Evolutionary conservation across 202 grass and related monocot genomes (phyloP).

Genomic region (Setaria italica): DNA sequence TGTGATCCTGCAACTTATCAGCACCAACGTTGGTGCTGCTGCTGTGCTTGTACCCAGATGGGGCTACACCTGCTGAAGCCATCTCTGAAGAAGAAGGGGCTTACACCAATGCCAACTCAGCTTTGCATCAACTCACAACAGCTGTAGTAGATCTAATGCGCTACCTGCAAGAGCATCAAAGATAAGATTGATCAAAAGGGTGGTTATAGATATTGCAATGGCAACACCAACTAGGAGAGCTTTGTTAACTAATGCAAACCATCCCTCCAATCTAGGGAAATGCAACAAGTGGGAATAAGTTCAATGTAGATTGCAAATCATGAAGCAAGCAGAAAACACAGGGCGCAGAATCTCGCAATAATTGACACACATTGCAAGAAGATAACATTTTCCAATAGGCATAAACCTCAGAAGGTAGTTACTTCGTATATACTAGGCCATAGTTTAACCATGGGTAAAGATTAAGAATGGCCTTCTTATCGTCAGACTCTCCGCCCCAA

Average conservation of each 20-base stretch:
- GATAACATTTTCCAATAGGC: not conserved
- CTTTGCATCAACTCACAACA: conserved; percentile 42
- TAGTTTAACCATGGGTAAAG: not conserved
- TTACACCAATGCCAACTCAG: conserved; percentile 11
- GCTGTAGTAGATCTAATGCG: not conserved
- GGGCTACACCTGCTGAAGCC: conserved; percentile 71
- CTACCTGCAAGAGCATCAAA: conserved; percentile 7
- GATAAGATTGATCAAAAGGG: not conserved
- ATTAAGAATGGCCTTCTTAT: not conserved
- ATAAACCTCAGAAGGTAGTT: not conserved
- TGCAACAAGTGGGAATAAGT: not conserved
- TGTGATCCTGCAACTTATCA: conserved; percentile 81
- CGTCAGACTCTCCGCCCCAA: not conserved
- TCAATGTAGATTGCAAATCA: not conserved
- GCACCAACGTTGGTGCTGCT: conserved; percentile 57
- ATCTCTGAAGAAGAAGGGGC: conserved; percentile 37
- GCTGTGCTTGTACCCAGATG: conserved; percentile 64
- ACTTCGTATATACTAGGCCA: not conserved
- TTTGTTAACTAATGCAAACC: not conserved
- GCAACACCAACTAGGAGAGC: not conserved
- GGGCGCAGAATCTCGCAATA: not conserved
- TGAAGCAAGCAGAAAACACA: not conserved
- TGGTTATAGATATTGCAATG: not conserved
- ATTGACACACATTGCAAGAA: not conserved
- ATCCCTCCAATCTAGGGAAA: not conserved